Evolutionary conservation across 2,329 filamentous ascomycete genomes (phyloP), one percentile per base, ranked within the genome.

Genomic region (Aspergillus aculeatinus): DNA sequence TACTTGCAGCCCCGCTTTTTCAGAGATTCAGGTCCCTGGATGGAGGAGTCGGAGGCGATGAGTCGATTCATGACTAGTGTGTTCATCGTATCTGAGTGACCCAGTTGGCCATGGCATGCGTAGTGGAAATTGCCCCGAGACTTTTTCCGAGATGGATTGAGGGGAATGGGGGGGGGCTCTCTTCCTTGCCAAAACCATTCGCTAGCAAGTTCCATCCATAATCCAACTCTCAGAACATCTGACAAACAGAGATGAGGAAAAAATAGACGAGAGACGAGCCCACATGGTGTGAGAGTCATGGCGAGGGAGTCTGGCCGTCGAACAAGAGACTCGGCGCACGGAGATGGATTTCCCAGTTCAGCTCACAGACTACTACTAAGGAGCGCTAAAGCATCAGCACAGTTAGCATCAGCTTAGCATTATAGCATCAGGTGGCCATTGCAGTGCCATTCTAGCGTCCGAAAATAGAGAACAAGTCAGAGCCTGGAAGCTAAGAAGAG

Each of bases 1-100:
- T 55, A 5, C 29, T 19, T 55, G 53, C 53, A 55, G 53, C 42
- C 53, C 53, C 53, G 53, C 53, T 55, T 44, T 44, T 12, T 9
- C n/a, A 21, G 14, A 23, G 42, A 55, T 31, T 55, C n/a, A 33
- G 16, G 42, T 48, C 53, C 39, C 27, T 55, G 39, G 53, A 55
- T 48, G 42, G 52, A n/a, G 27, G n/a, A 4, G 42, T 11, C 35
- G 21, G 33, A 53, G 51, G 29, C 51, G 19, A 39, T 42, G 35
- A 27, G 14, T 6, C 14, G 23, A 23, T 42, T 21, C 10, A 14
- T 42, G 51, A 23, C 29, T 52, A 14, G 51, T 35, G 35, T 14
- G 14, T 55, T 42, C 39, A 47, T 31, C 39, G 44, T 27, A 48
- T 47, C 25, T 29, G 44, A 33, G 52, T 55, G 42, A 55, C 39